These are phyloP conservation scores for Claviceps monticola DNA, from an alignment of 2,329 filamentous ascomycete genomes.

Conservation along the genomic window DNA sequence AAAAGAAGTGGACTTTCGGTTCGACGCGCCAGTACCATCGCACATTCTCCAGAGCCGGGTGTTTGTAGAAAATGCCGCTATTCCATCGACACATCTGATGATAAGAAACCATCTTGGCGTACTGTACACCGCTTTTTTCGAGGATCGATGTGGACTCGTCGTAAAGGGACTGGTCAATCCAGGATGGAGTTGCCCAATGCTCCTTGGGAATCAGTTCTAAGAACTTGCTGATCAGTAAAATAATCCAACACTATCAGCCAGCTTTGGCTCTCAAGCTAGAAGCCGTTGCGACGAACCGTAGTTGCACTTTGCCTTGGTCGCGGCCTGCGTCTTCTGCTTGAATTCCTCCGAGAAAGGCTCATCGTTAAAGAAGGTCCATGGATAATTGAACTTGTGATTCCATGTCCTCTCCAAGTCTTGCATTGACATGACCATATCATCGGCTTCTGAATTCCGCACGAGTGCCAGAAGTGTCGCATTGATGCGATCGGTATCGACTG, in stretches of 20 bases:
- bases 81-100: slow-evolving; percentile 99
- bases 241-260: no score
- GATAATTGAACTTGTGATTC: slow-evolving; percentile 99
- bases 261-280: background rate
- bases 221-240: background rate
- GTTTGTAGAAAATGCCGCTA: slow-evolving; percentile 93
- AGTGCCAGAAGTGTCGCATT: slow-evolving; percentile 86
- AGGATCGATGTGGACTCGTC: slow-evolving; percentile 72
- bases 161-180: slow-evolving; percentile 84
- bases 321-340: slow-evolving; percentile 64
- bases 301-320: slow-evolving; percentile 75
- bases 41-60: slow-evolving; percentile 67
- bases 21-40: slow-evolving; percentile 99
- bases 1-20: slow-evolving; percentile 98
- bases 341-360: slow-evolving; percentile 88
- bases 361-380: slow-evolving; percentile 99
- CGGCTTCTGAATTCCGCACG: slow-evolving; percentile 81
- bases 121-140: slow-evolving; percentile 76
- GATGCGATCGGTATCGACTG: slow-evolving; percentile 65
- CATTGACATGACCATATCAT: slow-evolving; percentile 80
- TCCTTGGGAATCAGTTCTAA: slow-evolving; percentile 80
- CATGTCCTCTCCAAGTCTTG: slow-evolving; percentile 82
- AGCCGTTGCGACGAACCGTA: slow-evolving; percentile 49
- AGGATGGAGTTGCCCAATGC: slow-evolving; percentile 83
- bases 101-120: slow-evolving; percentile 78